Base-by-base conservation (phyloP, 225 moss, liverwort and hornwort genomes). In the Neckera pumila region DNA sequence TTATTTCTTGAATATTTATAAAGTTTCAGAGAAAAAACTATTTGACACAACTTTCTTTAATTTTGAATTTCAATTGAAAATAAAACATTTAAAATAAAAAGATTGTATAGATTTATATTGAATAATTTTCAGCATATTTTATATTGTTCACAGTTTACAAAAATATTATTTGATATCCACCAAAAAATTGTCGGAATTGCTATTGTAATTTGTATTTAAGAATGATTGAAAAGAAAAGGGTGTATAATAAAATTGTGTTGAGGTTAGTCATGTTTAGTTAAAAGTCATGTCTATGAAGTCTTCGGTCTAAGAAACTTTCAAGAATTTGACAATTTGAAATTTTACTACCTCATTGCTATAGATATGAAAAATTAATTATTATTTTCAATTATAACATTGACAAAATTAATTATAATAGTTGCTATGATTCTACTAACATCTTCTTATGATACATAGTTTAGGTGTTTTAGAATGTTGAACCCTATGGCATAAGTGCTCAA, bases 41-140 rank as follows among this genome's bases (percentile, higher is more conserved):
- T 42, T 49, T 9, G 3, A 86, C 18, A 12, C 1, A 9, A 4
- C 0, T 23, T 8, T 78, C n/a, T 4, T 0, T 28, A 17, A 34
- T 22, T 66, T 42, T 23, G 2, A 31, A 7, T 78, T 42, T 85
- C 4, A 9, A 1, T 62, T 62, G 6, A 11, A 54, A 42, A 0
- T 20, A 17, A 42, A 17, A 26, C 34, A 3, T 79, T 21, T 5
- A 28, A n/a, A 76, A 49, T 62, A 4, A 62, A 1, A 62, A 8
- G n/a, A 27, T n/a, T 49, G 1, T 1, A 2, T 49, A 9, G 26
- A 8, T 8, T 25, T 49, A 51, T 21, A 12, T 33, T 21, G 51
- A 51, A 21, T 51, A 34, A 8, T 34, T 76, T 76, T 76, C 1
- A 53, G 0, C 34, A 34, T 8, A 34, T 5, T 53, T 22, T 2